These are phyloP conservation scores for Pichia inconspicua DNA, from an alignment of 1,139 yeast species.

Conservation along the genomic window DNA sequence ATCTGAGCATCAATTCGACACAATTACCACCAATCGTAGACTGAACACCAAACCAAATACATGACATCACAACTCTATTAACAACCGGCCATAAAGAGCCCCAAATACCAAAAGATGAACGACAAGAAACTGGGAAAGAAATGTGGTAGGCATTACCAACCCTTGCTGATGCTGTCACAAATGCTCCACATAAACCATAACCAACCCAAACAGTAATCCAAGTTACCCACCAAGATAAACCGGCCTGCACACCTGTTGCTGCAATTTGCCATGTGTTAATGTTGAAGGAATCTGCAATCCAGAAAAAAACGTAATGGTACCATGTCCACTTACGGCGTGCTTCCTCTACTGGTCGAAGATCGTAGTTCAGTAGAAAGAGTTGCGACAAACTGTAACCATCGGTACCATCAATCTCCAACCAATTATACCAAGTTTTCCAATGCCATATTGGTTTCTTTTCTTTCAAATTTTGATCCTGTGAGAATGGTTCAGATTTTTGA, in stretches of 20 bases:
- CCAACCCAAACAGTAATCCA: constrained; percentile 79
- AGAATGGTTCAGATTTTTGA: constrained; percentile 33
- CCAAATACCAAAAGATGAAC: constrained; percentile 71
- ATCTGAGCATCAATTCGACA: constrained; percentile 60
- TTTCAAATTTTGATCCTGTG: constrained; percentile 27
- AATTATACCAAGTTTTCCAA: background rate
- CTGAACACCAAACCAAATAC: constrained; percentile 82
- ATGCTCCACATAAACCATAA: constrained; percentile 38
- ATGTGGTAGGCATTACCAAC: constrained; percentile 69
- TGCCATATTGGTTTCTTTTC: background rate
- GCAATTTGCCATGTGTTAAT: constrained; percentile 90
- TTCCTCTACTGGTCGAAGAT: constrained; percentile 67
- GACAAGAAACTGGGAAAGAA: constrained; percentile 67
- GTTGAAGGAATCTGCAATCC: constrained; percentile 84
- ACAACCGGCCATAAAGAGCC: constrained; percentile 76
- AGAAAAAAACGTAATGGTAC: constrained; percentile 68
- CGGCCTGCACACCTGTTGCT: constrained; percentile 65
- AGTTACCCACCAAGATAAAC: constrained; percentile 83
- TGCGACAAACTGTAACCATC: constrained; percentile 36
- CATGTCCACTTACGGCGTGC: constrained; percentile 69
- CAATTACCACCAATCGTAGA: constrained; percentile 79
- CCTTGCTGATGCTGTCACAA: constrained; percentile 58
- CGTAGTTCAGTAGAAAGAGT: constrained; percentile 60
- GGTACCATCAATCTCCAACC: constrained; percentile 7
- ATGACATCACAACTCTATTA: constrained; percentile 75